A percentile compares a stretch with the other conserved stretches of the same genome.
Evolutionary conservation across 345 rosid genomes (phyloP).

Genomic region (Atalantia buxifolia): DNA sequence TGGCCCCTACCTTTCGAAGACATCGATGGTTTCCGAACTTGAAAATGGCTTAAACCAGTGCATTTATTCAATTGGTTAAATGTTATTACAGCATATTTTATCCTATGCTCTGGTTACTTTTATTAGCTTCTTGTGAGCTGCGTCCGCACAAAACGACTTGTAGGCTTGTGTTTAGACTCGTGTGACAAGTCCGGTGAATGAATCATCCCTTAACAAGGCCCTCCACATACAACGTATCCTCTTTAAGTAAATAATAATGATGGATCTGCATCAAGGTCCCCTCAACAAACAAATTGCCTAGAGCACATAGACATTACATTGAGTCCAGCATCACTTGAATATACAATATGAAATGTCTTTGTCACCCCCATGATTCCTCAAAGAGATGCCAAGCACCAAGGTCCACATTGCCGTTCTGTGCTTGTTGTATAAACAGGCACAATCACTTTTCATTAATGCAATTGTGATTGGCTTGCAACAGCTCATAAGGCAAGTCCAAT

Average conservation of each 20-base stretch:
- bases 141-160: neutral
- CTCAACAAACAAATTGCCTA: too few relatives aligned
- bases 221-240: neutral
- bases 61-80: neutral
- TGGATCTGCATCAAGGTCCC: too few relatives aligned
- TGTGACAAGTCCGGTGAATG: neutral
- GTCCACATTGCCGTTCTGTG: conserved; percentile 7
- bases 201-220: neutral
- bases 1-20: neutral
- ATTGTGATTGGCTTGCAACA: neutral
- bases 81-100: too few relatives aligned
- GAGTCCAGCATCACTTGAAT: neutral
- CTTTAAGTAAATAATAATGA: neutral
- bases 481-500: conserved; percentile 1
- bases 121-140: too few relatives aligned
- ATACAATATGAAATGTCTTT: conserved; percentile 9
- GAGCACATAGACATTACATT: too few relatives aligned
- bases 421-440: neutral
- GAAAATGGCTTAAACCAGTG: neutral
- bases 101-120: too few relatives aligned
- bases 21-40: neutral
- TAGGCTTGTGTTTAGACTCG: neutral
- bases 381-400: conserved; percentile 3
- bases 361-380: neutral
- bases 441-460: neutral